Percentiles rank a stretch among this genome's conserved stretches.
phyloP scores from a whole-genome alignment of 2,329 filamentous ascomycete species.

The Aspergillus sp. region DNA sequence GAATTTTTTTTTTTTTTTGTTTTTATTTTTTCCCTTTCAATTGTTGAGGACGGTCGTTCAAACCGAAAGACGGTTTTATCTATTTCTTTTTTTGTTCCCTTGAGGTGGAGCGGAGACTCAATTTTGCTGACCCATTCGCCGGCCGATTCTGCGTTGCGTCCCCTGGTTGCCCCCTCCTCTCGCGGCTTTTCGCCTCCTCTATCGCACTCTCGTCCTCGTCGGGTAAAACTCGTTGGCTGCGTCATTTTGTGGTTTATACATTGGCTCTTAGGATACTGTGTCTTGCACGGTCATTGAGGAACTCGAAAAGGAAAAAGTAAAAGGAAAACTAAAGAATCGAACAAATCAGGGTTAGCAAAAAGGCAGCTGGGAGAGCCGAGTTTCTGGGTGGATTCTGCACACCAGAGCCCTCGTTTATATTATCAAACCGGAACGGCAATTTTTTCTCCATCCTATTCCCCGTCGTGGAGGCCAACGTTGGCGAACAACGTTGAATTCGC shows the following conservation, averaged over 20 bases:
- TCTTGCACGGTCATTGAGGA: not conserved
- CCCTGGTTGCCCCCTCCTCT: slow-evolving; percentile 8
- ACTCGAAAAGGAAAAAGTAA: not conserved
- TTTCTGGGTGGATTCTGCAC: slow-evolving; percentile 7
- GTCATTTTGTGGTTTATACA: not conserved
- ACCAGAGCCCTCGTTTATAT: slow-evolving; percentile 4
- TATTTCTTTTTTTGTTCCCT: not conserved
- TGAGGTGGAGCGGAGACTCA: slow-evolving; percentile 17
- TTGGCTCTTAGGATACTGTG: not conserved
- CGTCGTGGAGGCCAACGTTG: slow-evolving; percentile 29
- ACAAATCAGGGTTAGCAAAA: not conserved
- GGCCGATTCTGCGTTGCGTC: slow-evolving; percentile 21
- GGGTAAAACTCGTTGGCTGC: not conserved
- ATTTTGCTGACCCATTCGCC: slow-evolving; percentile 23
- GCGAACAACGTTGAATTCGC: slow-evolving; percentile 33
- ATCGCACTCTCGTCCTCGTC: slow-evolving; percentile 6
- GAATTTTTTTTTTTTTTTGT: not conserved
- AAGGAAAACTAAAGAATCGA: not conserved
- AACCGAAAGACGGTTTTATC: not conserved
- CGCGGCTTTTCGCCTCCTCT: slow-evolving; percentile 11
- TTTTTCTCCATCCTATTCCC: slow-evolving; percentile 2
- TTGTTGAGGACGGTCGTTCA: not conserved
- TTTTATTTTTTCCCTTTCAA: not conserved
- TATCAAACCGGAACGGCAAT: slow-evolving; percentile 1
- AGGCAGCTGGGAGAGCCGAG: not conserved